Conservation (phyloP, 495 filamentous ascomycete species). For the Aspergillus conjunctus region DNA sequence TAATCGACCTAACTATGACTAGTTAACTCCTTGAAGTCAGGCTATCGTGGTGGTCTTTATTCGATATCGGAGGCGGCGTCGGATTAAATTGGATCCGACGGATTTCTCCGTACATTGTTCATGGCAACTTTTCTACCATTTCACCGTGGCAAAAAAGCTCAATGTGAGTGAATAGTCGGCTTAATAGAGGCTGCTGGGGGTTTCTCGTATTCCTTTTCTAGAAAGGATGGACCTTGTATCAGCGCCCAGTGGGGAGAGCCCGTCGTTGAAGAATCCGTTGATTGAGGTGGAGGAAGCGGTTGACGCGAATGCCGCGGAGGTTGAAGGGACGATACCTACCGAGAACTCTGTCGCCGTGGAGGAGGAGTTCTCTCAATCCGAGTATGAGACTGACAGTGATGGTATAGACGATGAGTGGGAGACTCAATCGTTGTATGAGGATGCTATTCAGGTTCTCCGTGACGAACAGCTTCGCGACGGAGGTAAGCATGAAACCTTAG, state of each 20-base stretch:
- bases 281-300: constrained; percentile 50
- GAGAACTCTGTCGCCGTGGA: constrained; percentile 34
- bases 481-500: constrained; percentile 37
- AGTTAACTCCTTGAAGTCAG: no score
- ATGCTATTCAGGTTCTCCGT: constrained; percentile 63
- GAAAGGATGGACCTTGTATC: constrained; percentile 48
- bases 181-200: constrained; percentile 37
- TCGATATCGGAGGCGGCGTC: constrained; percentile 28
- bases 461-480: constrained; percentile 63
- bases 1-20: no score
- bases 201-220: constrained; percentile 26
- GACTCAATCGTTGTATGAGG: constrained; percentile 66
- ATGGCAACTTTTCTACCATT: constrained; percentile 35
- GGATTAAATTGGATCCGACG: constrained; percentile 42
- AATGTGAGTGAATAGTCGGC: constrained; percentile 38
- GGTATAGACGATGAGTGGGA: constrained; percentile 68
- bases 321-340: constrained; percentile 18
- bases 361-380: constrained; percentile 33
- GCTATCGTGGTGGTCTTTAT: no score
- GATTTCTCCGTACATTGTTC: constrained; percentile 28
- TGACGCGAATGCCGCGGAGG: constrained; percentile 37
- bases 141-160: constrained; percentile 32
- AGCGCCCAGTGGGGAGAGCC: constrained; percentile 41
- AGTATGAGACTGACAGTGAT: constrained; percentile 61
- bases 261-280: constrained; percentile 45